Evolutionary conservation across 331 rosid genomes (phyloP).

Genomic region (Erythrophleum ivorense): DNA sequence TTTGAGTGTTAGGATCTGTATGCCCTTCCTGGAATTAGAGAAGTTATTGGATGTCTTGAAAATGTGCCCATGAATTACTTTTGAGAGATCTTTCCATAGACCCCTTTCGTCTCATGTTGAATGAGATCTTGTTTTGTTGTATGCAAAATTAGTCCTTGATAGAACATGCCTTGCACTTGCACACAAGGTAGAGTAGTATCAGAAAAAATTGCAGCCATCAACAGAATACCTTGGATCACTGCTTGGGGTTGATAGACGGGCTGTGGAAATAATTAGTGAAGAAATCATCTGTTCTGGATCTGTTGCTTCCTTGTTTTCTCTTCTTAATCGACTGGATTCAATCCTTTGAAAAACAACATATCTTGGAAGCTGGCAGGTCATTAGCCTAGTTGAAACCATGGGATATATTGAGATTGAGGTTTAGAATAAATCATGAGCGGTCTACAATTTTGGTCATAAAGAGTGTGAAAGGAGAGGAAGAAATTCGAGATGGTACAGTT

Average conservation of each 20-base stretch:
- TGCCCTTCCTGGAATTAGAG: slow-evolving; percentile 88
- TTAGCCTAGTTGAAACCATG: slow-evolving; percentile 84
- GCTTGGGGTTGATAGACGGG: slow-evolving; percentile 90
- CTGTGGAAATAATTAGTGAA: slow-evolving; percentile 93
- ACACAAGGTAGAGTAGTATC: slow-evolving; percentile 83
- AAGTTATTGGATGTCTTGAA: slow-evolving; percentile 78
- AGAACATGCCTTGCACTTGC: slow-evolving; percentile 94
- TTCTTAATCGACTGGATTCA: slow-evolving; percentile 88
- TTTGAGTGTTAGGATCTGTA: slow-evolving; percentile 98
- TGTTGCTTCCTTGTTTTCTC: slow-evolving; percentile 89
- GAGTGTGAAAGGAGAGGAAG: slow-evolving; percentile 94
- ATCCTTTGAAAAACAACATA: slow-evolving; percentile 87
- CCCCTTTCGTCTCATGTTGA: slow-evolving; percentile 79
- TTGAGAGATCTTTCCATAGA: slow-evolving; percentile 81
- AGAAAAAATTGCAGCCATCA: slow-evolving; percentile 75
- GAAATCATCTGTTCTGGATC: slow-evolving; percentile 97
- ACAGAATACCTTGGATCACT: slow-evolving; percentile 93
- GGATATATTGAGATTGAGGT: slow-evolving; percentile 89
- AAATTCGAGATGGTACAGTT: slow-evolving; percentile 95
- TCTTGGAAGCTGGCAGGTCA: slow-evolving; percentile 98
- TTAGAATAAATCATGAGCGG: slow-evolving; percentile 75
- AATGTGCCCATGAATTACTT: slow-evolving; percentile 82
- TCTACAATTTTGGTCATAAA: slow-evolving; percentile 88
- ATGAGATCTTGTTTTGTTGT: slow-evolving; percentile 64
- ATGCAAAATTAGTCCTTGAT: slow-evolving; percentile 91